These are phyloP conservation scores for Trichoderma sp. DNA, from an alignment of 2,329 filamentous ascomycete species.

Conservation along the genomic window DNA sequence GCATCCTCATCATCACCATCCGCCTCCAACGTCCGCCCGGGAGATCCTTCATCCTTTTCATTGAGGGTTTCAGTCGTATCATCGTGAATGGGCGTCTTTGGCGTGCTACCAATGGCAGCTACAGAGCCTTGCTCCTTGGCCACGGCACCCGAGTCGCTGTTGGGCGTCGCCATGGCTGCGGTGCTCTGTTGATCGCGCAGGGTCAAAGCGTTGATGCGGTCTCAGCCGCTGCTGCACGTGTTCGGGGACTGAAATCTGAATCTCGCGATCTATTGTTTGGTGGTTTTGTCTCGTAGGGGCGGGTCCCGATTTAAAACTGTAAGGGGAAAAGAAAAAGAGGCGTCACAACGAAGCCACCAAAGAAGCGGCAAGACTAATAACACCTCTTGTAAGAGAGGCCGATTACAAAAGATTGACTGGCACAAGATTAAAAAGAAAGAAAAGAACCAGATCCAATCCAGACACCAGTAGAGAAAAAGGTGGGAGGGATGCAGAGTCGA, in stretches of 20 bases:
- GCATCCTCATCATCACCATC: constrained; percentile 29
- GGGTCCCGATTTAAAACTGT: background rate
- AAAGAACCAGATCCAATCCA: background rate
- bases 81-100: constrained; percentile 27
- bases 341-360: background rate
- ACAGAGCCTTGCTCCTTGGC: constrained; percentile 40
- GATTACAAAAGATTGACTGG: constrained; percentile 10
- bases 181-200: background rate
- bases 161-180: constrained; percentile 17
- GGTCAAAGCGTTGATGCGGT: background rate
- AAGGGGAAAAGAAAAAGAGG: background rate
- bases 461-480: background rate
- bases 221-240: background rate
- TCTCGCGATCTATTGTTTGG: background rate
- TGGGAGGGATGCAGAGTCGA: background rate
- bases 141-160: constrained; percentile 48
- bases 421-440: background rate
- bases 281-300: background rate
- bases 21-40: constrained; percentile 26
- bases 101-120: background rate
- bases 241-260: background rate
- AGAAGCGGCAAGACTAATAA: background rate
- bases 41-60: constrained; percentile 35
- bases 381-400: background rate
- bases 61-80: constrained; percentile 36